Percentiles rank a stretch among this genome's conserved stretches.
These are phyloP conservation scores for Nicotiana tomentosiformis DNA, from an alignment of 257 asterid genomes.

Conservation along the genomic window DNA sequence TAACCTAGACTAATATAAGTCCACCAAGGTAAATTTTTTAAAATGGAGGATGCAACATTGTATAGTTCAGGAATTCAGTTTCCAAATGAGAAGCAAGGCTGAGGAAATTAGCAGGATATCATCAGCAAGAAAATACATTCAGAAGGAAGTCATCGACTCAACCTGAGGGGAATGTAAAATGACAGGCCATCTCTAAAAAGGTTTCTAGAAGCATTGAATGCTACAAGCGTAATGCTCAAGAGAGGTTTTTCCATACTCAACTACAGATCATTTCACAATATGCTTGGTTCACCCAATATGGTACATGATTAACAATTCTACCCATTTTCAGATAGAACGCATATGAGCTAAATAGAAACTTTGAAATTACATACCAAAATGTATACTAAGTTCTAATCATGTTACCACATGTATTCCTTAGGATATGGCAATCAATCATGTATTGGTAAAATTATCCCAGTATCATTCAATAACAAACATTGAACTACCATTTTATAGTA, in stretches of 20 bases:
- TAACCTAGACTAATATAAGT: not conserved
- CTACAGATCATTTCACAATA: not conserved
- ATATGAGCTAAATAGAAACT: not conserved
- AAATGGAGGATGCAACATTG: not conserved
- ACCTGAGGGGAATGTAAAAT: not conserved
- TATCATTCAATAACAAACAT: not conserved
- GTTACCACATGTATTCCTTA: not conserved
- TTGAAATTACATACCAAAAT: not conserved
- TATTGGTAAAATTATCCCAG: not conserved
- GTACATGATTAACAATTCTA: not conserved
- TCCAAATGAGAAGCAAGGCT: not conserved
- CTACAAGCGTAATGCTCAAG: not conserved
- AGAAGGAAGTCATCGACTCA: not conserved
- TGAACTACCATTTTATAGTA: not conserved
- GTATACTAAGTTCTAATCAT: not conserved
- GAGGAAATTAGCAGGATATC: not conserved
- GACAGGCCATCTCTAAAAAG: not conserved
- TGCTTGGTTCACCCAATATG: not conserved
- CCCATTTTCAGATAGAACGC: not conserved
- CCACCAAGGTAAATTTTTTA: not conserved
- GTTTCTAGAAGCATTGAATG: not conserved
- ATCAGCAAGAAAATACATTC: not conserved
- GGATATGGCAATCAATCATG: not conserved
- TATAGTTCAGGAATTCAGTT: not conserved
- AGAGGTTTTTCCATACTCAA: not conserved